Evolutionary conservation across 495 filamentous ascomycete genomes (phyloP), one percentile per base, ranked within the genome.

Genomic region (Wilcoxina mikolae): DNA sequence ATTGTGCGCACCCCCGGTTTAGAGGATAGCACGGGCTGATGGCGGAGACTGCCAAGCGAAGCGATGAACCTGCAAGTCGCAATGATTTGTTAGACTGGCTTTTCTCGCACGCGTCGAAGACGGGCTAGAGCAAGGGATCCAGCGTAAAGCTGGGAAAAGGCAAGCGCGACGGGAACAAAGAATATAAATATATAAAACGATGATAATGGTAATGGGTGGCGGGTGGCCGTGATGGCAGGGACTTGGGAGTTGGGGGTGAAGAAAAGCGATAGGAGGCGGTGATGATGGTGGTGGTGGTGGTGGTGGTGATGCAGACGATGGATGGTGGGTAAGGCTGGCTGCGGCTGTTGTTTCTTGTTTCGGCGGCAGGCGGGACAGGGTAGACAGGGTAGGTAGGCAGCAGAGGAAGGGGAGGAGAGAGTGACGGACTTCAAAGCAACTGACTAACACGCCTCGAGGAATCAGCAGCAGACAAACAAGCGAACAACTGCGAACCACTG

Each of bases 71-170:
- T 49, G 46, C 46, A 49, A 17, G 46, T 49, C 46, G 46, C 46
- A 49, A 49, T 49, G 10, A 49, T 49, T 20, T 49, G 46, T 49
- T 49, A 49, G 46, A n/a, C 27, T 29, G n/a, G 46, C 20, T 29
- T 49, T 4, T 20, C 23, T 49, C 27, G 46, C 46, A 49, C 46
- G 46, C 46, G 46, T 49, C 24, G 24, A 20, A 46, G 43, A 18
- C 1, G 43, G 43, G n/a, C n/a, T 3, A 20, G 11, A 17, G n/a
- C 43, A 46, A 46, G 22, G 11, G 23, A n/a, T n/a, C n/a, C n/a
- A 35, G 31, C 31, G 31, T 35, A 11, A 20, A 24, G 43, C 11
- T 1, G 43, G 43, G 11, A 46, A 20, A 24, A 46, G 23, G n/a
- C 22, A 24, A 46, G 43, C 11, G 23, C 3, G 43, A 46, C n/a